These are phyloP conservation scores for Zychaea mexicana DNA, from an alignment of 371 early-diverging fungal species.

Conservation along the genomic window DNA sequence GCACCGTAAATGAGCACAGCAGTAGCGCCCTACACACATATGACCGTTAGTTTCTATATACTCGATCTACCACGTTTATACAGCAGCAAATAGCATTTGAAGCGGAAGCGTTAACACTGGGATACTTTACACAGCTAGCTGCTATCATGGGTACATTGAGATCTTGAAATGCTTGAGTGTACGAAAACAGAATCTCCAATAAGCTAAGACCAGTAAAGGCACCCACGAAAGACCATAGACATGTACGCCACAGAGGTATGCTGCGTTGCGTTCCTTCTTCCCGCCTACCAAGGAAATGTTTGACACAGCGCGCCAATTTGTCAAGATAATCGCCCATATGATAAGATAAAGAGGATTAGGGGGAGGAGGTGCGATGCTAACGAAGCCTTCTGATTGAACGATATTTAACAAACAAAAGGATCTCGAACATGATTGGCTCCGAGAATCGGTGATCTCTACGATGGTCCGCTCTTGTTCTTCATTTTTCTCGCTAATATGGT, in stretches of 20 bases:
- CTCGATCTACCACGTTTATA: too few relatives aligned
- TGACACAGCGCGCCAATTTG: slow-evolving; percentile 3
- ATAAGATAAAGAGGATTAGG: slow-evolving; percentile 11
- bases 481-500: background rate
- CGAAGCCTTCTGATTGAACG: slow-evolving; percentile 2
- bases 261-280: slow-evolving; percentile 1
- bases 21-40: slow-evolving; percentile 52
- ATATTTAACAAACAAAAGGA: slow-evolving; percentile 2
- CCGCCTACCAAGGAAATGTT: slow-evolving; percentile 25
- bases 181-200: slow-evolving; percentile 35
- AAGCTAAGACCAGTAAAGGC: slow-evolving; percentile 48
- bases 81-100: background rate
- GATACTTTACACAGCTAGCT: slow-evolving; percentile 49
- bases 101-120: background rate
- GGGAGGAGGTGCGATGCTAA: background rate
- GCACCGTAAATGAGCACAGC: slow-evolving; percentile 74
- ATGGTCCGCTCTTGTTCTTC: background rate
- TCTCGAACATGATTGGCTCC: background rate
- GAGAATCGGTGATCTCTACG: background rate
- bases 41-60: background rate
- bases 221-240: slow-evolving; percentile 48
- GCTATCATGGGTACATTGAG: slow-evolving; percentile 41
- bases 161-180: slow-evolving; percentile 22
- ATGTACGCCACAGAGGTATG: slow-evolving; percentile 36
- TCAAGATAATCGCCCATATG: slow-evolving; percentile 9